phyloP scores from a whole-genome alignment of 805 yeast species.

The Wickerhamiella parazyma region DNA sequence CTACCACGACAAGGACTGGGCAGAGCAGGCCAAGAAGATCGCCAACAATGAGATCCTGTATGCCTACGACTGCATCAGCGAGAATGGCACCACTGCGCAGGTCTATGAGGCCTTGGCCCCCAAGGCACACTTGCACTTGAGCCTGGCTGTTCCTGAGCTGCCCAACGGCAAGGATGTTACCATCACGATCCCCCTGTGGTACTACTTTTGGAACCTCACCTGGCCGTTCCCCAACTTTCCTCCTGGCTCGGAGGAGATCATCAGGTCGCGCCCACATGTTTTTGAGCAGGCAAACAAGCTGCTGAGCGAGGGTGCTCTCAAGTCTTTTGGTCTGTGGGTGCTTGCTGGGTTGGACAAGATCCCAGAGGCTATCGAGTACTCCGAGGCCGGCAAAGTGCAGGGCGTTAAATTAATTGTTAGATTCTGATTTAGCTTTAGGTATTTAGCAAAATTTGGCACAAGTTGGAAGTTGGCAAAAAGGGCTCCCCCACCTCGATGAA shows the following conservation, averaged over 20 bases:
- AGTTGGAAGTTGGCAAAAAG: too few species aligned
- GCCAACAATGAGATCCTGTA: slow-evolving; percentile 16
- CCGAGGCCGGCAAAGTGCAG: slow-evolving; percentile 15
- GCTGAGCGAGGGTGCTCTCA: slow-evolving; percentile 8
- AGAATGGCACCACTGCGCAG: slow-evolving; percentile 11
- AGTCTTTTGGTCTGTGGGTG: slow-evolving; percentile 14
- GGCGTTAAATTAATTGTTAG: slow-evolving; percentile 20
- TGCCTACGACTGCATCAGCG: slow-evolving; percentile 20
- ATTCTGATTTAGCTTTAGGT: too few species aligned
- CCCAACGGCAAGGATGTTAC: slow-evolving; percentile 3
- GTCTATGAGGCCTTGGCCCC: slow-evolving; percentile 9
- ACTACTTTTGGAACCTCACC: slow-evolving; percentile 10
- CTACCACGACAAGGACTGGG: slow-evolving; percentile 30
- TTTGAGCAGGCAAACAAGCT: slow-evolving; percentile 11
- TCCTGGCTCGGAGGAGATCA: slow-evolving; percentile 8
- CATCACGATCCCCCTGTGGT: slow-evolving; percentile 12
- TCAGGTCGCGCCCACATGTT: slow-evolving; percentile 9
- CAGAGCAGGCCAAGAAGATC: slow-evolving; percentile 30
- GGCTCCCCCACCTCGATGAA: neutral
- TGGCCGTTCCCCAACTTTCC: slow-evolving; percentile 9
- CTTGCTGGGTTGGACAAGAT: slow-evolving; percentile 18
- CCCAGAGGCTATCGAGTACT: slow-evolving; percentile 15
- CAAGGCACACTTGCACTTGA: slow-evolving; percentile 1
- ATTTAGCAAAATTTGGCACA: too few species aligned
- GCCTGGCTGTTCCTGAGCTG: neutral